Conservation (phyloP, 495 filamentous ascomycete genomes). For the Talaromyces adpressus region DNA sequence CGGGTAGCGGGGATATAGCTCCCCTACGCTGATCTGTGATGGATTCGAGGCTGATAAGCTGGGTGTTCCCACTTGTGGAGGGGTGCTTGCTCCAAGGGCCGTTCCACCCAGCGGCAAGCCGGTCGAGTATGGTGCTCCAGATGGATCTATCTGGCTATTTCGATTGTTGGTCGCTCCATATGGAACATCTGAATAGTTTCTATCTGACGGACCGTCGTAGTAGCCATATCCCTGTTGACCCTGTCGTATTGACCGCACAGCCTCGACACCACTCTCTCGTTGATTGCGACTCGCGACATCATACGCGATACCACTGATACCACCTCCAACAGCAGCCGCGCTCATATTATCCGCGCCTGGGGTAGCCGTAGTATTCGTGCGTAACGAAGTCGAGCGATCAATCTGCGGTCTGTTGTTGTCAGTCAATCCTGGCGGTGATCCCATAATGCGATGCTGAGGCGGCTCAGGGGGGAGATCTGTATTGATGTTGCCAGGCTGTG, state of each 20-base stretch:
- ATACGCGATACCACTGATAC: constrained; percentile 68
- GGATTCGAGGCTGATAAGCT: constrained; percentile 21
- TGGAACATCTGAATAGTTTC: constrained; percentile 38
- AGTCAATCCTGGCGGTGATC: constrained; percentile 11
- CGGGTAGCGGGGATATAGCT: constrained; percentile 24
- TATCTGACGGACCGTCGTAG: constrained; percentile 36
- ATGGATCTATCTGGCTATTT: constrained; percentile 26
- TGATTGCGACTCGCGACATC: constrained; percentile 67
- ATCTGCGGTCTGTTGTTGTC: constrained; percentile 10
- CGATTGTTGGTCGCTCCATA: constrained; percentile 31
- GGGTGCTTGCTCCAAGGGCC: constrained; percentile 30
- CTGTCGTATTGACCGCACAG: constrained; percentile 40
- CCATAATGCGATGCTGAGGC: constrained; percentile 10
- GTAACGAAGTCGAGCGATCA: constrained; percentile 17
- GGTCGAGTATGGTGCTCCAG: constrained; percentile 29
- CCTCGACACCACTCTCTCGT: constrained; percentile 65
- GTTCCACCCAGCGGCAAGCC: constrained; percentile 18
- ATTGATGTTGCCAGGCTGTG: constrained; percentile 4
- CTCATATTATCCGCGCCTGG: constrained; percentile 73
- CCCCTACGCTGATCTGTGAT: constrained; percentile 25
- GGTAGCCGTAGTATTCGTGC: constrained; percentile 50
- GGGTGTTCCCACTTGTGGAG: constrained; percentile 25
- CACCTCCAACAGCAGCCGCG: constrained; percentile 63
- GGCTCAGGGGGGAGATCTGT: constrained; percentile 8
- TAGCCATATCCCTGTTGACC: constrained; percentile 26